A percentile compares a stretch with the other conserved stretches of the same genome.
Conservation (phyloP, 257 asterid genomes). For the Forsythia suspensa region DNA sequence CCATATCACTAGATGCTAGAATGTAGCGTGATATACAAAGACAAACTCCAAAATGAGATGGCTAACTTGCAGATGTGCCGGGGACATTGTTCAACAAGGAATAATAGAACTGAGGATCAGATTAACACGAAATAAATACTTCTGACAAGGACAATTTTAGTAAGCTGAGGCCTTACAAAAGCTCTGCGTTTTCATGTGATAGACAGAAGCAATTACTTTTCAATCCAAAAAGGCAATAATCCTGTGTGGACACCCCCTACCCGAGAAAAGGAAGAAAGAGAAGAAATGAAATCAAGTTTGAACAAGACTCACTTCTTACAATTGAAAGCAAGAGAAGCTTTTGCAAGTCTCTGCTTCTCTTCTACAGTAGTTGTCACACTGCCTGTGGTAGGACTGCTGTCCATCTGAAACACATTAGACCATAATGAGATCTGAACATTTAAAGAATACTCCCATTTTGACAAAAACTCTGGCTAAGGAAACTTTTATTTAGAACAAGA, state of each 20-base stretch:
- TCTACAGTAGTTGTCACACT: slow-evolving; percentile 78
- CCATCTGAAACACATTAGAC: slow-evolving; percentile 61
- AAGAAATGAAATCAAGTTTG: background rate
- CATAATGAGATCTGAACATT: slow-evolving; percentile 9
- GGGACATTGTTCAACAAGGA: background rate
- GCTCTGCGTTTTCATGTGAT: background rate
- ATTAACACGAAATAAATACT: background rate
- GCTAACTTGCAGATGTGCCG: background rate
- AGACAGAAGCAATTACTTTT: background rate
- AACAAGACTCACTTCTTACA: slow-evolving; percentile 70
- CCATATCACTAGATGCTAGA: background rate
- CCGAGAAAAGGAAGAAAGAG: background rate
- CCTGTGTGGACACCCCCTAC: background rate
- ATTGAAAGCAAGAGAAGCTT: slow-evolving; percentile 83
- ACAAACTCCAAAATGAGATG: background rate
- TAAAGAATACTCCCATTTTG: background rate
- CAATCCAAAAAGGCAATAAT: background rate
- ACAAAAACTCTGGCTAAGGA: slow-evolving; percentile 8
- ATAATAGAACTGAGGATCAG: background rate
- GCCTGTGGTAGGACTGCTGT: slow-evolving; percentile 92
- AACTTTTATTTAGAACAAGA: slow-evolving; percentile 16
- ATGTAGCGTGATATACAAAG: background rate
- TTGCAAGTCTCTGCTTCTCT: slow-evolving; percentile 86
- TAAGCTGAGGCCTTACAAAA: background rate
- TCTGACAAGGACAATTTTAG: background rate